Percentiles rank a stretch among this genome's conserved stretches.
Evolutionary conservation across 129 eudicot genomes (phyloP).

Genomic region (Sambucus nigra): DNA sequence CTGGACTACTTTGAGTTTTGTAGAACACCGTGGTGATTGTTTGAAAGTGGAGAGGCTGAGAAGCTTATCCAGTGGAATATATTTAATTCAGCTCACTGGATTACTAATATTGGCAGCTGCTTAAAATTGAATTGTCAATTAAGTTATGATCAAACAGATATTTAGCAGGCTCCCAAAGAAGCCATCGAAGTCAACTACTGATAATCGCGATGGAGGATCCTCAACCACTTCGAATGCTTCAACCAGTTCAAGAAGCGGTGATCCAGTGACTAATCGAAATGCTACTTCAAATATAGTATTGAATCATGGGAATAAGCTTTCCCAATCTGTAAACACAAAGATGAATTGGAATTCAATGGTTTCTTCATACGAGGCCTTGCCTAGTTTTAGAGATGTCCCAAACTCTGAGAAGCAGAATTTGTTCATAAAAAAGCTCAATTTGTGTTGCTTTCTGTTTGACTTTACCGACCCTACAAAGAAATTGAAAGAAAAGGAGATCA

Average conservation of each 20-base stretch:
- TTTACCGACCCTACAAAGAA: constrained; percentile 36
- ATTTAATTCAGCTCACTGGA: background rate
- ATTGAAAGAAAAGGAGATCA: constrained; percentile 55
- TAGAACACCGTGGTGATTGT: background rate
- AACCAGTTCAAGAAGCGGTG: constrained; percentile 15
- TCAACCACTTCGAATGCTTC: constrained; percentile 16
- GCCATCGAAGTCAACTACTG: constrained; percentile 21
- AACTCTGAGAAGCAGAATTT: constrained; percentile 22
- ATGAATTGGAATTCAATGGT: constrained; percentile 1
- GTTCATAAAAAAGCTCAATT: constrained; percentile 16
- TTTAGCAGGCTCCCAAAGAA: constrained; percentile 24
- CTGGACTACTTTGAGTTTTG: background rate
- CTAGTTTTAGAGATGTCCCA: constrained; percentile 26
- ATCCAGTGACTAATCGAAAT: constrained; percentile 4
- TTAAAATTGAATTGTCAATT: background rate
- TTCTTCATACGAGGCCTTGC: constrained; percentile 20
- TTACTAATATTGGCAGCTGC: background rate
- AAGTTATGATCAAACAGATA: constrained; percentile 23
- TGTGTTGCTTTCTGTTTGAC: constrained; percentile 23
- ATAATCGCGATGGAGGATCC: constrained; percentile 23
- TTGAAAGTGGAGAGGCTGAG: background rate
- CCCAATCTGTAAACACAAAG: constrained; percentile 5
- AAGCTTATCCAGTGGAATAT: background rate
- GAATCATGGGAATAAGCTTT: constrained; percentile 7
- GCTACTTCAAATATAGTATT: constrained; percentile 6